Evolutionary conservation across 1,284 basidiomycete genomes (phyloP).

Genomic region (Abortiporus biennis): DNA sequence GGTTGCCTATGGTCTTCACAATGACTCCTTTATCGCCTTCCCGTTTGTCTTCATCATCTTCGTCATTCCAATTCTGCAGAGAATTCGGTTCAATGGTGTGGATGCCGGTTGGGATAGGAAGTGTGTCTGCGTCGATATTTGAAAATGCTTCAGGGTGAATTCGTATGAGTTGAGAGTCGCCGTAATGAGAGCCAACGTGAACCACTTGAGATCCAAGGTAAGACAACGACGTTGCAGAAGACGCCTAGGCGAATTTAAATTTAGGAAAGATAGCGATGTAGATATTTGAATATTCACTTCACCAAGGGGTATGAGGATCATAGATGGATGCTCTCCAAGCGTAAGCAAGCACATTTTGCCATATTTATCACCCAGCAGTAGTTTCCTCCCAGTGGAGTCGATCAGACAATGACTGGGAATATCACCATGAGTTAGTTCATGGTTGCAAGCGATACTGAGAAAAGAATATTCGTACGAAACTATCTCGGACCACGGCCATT

Average conservation of each 20-base stretch:
- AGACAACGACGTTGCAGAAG: constrained; percentile 71
- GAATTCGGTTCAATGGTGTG: constrained; percentile 21
- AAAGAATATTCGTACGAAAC: constrained; percentile 40
- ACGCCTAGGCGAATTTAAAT: constrained; percentile 56
- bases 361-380: constrained; percentile 74
- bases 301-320: constrained; percentile 69
- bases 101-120: constrained; percentile 46
- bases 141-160: constrained; percentile 43
- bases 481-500: constrained; percentile 71
- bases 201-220: constrained; percentile 73
- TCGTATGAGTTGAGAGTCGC: constrained; percentile 74
- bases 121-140: constrained; percentile 35
- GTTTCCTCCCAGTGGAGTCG: constrained; percentile 37
- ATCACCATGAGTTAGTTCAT: constrained; percentile 5
- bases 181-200: constrained; percentile 80
- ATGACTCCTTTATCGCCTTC: constrained; percentile 35
- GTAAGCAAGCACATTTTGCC: constrained; percentile 68
- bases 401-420: constrained; percentile 42
- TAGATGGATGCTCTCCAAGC: constrained; percentile 39
- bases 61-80: constrained; percentile 25
- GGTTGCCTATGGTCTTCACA: constrained; percentile 43
- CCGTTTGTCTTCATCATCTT: constrained; percentile 13
- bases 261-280: no score
- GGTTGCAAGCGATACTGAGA: neutral
- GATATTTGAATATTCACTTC: constrained; percentile 51